Base-by-base conservation (phyloP, 345 rosid species). In the Salix caprea region DNA sequence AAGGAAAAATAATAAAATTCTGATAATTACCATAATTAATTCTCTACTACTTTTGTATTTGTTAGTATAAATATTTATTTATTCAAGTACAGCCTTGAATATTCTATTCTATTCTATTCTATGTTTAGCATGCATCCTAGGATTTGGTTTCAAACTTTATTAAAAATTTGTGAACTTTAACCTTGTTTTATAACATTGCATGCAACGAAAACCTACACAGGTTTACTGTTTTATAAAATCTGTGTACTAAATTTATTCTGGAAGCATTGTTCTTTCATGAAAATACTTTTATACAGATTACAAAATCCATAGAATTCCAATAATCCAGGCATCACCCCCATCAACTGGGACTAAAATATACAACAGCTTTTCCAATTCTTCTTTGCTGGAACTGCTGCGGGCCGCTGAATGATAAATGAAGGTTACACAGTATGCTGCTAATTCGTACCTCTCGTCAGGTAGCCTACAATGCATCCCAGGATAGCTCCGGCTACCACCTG, bases 401-500 rank as follows among this genome's bases (percentile, higher is more conserved):
- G 34, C 44, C 64, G 21, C 24, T 54, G 7, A 72, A 46, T 32
- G 72, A 60, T 24, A 24, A 16, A 21, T 24, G 46, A 16, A 14
- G 40, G 28, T 12, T 24, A 10, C 42, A 13, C 12, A 1, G 46
- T 26, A 34, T 5, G 37, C 60, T 46, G 73, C 85, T 90, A 90
- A 72, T 86, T 73, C 12, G 87, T 81, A 74, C 66, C 86, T 83
- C 96, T 87, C 97, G 90, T 91, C 79, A 93, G 78, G 80, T 81
- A 90, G 0, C 90, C 97, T 37, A 93, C 94, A 39, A 91, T 48
- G 76, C 89, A 87, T 74, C 99, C 99, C 89, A 95, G 74, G 14
- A 90, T 13, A 15, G 90, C 87, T 67, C 99, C 99, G 6, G 88
- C 98, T 67, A 87, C 90, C 70, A 95, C 99, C 98, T 95, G 92